Base-by-base conservation (phyloP, 768 basidiomycete genomes). In the Panellus pusillus region DNA sequence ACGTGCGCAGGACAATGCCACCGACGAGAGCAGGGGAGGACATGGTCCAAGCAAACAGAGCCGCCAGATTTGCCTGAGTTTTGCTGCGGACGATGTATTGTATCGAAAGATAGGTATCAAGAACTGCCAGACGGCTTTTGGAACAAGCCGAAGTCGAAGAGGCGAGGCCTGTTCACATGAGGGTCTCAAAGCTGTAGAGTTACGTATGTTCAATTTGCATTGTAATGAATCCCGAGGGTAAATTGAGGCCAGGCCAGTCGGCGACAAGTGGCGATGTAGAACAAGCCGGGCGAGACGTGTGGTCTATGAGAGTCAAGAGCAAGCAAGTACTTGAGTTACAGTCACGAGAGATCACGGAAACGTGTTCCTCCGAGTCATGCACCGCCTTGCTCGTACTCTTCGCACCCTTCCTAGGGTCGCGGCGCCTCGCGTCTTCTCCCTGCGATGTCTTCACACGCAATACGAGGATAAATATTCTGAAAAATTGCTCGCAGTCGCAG, bases 401-500 rank as follows among this genome's bases (percentile, higher is more conserved):
- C 32, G 14, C 6, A 4, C n/a, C 20, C n/a, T 18, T 38, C 7
- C 47, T 36, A 49, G 32, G 32, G 32, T 35, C 32, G 32, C 40
- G 24, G 17, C 29, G 40, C 28, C 14, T 50, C 40, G 17, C 29
- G 40, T 17, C 14, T 35, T 7, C 32, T 35, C 32, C 20, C 41
- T 14, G 6, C 41, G 50, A 8, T 48, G 46, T 36, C 37, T 57
- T 28, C 56, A 57, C 56, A 44, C 51, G 9, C 28, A 57, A 20
- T 50, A 53, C 36, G 56, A 57, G 19, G 56, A 57, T 32, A 86
- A 81, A 64, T 93, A 94, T 65, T 79, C 82, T 13, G 80, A 86
- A 54, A 89, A 88, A 65, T 69, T 95, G 35, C 79, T 75, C 41
- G 73, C 77, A 61, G 79, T 74, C 61, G 84, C 89, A 38, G 70